A percentile compares a stretch with the other conserved stretches of the same genome.
Conservation (phyloP, 176 grass and related monocot species). For the Rhynchospora tenuis region DNA sequence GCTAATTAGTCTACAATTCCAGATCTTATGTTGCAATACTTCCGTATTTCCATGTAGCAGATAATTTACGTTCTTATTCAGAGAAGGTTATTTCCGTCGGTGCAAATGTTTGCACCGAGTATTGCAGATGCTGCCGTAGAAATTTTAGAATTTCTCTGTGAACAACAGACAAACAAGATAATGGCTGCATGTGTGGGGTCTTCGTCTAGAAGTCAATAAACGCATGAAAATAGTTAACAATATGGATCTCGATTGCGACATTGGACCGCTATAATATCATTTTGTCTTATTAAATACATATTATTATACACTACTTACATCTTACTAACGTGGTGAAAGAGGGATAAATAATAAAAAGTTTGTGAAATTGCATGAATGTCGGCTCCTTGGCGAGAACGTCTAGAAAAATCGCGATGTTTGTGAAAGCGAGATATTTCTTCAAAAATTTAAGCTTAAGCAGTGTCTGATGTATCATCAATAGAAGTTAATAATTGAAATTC, state of each 20-base stretch:
- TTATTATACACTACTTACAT: neutral
- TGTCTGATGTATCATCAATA: neutral
- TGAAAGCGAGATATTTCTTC: neutral
- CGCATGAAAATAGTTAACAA: neutral
- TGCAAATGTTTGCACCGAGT: neutral
- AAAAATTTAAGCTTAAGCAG: neutral
- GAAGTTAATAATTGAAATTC: neutral
- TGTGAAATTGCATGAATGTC: neutral
- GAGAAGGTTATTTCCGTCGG: too few species aligned
- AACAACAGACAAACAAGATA: neutral
- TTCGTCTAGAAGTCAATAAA: conserved; percentile 3
- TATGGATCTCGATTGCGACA: neutral
- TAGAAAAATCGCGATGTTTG: neutral
- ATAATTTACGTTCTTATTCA: neutral
- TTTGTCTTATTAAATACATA: neutral
- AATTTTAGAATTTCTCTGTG: neutral
- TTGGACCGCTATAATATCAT: neutral
- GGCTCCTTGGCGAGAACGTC: neutral
- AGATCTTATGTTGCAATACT: neutral
- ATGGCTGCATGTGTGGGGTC: neutral
- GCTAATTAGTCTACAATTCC: neutral
- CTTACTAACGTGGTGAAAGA: neutral
- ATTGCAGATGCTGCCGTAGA: neutral
- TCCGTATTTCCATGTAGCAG: neutral
- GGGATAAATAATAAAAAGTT: neutral